phyloP scores from a whole-genome alignment of 2,329 filamentous ascomycete genomes.

The Ophiostoma ips region DNA sequence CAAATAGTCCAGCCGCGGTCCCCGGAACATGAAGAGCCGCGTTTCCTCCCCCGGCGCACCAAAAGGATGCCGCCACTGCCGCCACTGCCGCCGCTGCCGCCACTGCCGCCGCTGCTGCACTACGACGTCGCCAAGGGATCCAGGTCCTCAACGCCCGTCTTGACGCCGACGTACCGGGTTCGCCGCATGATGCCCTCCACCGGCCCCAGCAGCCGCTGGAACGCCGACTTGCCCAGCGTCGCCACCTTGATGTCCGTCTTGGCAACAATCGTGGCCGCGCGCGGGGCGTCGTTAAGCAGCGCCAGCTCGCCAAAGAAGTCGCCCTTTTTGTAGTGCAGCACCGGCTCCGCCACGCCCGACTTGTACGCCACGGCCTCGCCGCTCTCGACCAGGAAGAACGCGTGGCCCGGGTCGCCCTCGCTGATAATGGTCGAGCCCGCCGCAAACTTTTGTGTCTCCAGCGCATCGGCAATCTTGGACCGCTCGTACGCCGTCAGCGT shows the following conservation, averaged over 20 bases:
- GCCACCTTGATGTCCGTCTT: slow-evolving; percentile 85
- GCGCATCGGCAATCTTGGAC: slow-evolving; percentile 90
- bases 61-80: too few species aligned
- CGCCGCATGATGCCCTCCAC: slow-evolving; percentile 91
- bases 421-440: slow-evolving; percentile 71
- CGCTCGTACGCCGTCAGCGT: slow-evolving; percentile 83
- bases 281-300: slow-evolving; percentile 80
- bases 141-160: slow-evolving; percentile 50
- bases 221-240: slow-evolving; percentile 81
- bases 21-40: too few species aligned
- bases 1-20: too few species aligned
- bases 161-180: slow-evolving; percentile 47
- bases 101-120: too few species aligned
- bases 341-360: slow-evolving; percentile 50
- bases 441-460: slow-evolving; percentile 80
- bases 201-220: slow-evolving; percentile 82
- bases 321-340: slow-evolving; percentile 76
- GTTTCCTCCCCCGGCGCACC: too few species aligned
- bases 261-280: slow-evolving; percentile 77
- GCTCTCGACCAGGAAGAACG: slow-evolving; percentile 80
- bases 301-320: slow-evolving; percentile 97
- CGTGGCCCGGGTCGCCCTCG: slow-evolving; percentile 81
- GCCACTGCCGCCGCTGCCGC: too few species aligned
- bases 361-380: slow-evolving; percentile 83
- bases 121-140: slow-evolving; percentile 42